Conservation (phyloP, 148 eudicot genomes). For the Oxyria digyna region DNA sequence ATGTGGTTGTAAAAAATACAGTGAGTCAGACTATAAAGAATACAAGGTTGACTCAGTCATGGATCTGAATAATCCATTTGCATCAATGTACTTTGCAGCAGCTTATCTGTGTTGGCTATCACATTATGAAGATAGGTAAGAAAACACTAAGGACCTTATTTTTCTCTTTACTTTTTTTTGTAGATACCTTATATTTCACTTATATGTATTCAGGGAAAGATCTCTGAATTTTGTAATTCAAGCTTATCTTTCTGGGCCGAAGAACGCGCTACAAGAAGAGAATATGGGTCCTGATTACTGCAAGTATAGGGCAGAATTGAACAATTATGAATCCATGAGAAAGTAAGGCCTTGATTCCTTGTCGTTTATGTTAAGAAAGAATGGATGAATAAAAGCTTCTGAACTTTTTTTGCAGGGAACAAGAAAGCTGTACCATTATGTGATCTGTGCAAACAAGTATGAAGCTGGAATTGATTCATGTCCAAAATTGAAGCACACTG, state of each 20-base stretch:
- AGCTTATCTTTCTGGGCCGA: constrained; percentile 58
- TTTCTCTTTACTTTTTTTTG: not conserved
- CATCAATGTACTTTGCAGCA: constrained; percentile 71
- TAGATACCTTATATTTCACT: too few relatives aligned
- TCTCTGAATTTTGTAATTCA: constrained; percentile 47
- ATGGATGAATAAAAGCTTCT: not conserved
- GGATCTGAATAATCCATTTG: constrained; percentile 59
- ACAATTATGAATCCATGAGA: constrained; percentile 26
- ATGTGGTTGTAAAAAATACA: not conserved
- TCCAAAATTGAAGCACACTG: not conserved
- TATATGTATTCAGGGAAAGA: constrained; percentile 37
- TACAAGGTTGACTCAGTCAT: constrained; percentile 42
- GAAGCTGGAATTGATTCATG: not conserved
- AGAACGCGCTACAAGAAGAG: constrained; percentile 40
- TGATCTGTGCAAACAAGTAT: not conserved
- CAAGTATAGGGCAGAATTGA: constrained; percentile 43
- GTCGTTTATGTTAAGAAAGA: too few relatives aligned
- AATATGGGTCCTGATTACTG: constrained; percentile 36
- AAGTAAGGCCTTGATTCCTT: not conserved
- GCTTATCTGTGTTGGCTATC: constrained; percentile 68
- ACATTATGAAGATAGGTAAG: constrained; percentile 60
- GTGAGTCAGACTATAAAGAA: constrained; percentile 34
- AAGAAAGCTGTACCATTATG: too few relatives aligned
- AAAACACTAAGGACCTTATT: not conserved
- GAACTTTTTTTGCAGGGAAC: too few relatives aligned